These are phyloP conservation scores for Xerocomellus intermedius DNA, from an alignment of 768 basidiomycete species.

Conservation along the genomic window DNA sequence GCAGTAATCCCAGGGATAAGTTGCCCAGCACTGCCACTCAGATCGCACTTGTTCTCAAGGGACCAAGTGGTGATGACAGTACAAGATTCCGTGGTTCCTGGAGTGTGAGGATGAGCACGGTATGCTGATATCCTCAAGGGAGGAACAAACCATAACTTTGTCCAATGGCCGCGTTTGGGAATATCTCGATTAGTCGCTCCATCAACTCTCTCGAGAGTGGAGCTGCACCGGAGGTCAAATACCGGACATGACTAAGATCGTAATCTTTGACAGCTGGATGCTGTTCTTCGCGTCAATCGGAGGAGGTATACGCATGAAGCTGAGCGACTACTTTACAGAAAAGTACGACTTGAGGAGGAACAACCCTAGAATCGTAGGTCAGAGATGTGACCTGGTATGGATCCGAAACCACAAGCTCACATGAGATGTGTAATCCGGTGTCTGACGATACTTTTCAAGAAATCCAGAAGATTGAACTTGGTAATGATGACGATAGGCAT, in stretches of 20 bases:
- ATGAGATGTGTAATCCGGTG: conserved; percentile 47
- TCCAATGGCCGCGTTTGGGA: conserved; percentile 54
- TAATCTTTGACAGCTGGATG: conserved; percentile 41
- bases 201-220: conserved; percentile 55
- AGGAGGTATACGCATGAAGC: neutral
- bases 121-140: neutral
- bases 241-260: conserved; percentile 39
- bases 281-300: conserved; percentile 16
- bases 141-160: conserved; percentile 54
- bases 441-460: conserved; percentile 46
- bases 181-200: conserved; percentile 40
- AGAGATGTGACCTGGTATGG: neutral
- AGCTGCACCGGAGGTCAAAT: conserved; percentile 50
- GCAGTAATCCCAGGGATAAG: conserved; percentile 57
- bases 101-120: neutral
- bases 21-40: conserved; percentile 55
- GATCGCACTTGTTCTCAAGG: conserved; percentile 42
- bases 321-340: conserved; percentile 45
- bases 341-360: conserved; percentile 49
- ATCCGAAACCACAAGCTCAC: conserved; percentile 21
- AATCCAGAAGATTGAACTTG: conserved; percentile 44
- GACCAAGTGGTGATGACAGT: conserved; percentile 51
- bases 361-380: conserved; percentile 29
- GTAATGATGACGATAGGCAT: conserved; percentile 47
- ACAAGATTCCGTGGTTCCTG: conserved; percentile 65